phyloP scores from a whole-genome alignment of 371 early-diverging fungal species.

The Saksenaea vasiformis region DNA sequence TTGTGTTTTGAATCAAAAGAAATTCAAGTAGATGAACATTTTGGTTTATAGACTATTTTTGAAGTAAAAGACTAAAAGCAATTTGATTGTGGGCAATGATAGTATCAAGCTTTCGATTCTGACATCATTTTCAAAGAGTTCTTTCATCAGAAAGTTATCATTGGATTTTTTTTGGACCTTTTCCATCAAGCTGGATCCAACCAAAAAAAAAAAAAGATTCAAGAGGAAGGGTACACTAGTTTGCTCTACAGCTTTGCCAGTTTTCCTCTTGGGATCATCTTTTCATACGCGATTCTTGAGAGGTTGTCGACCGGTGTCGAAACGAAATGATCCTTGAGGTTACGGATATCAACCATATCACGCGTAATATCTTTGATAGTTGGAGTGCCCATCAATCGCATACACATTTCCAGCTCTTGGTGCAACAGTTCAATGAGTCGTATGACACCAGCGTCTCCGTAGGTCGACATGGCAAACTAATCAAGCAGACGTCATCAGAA shows the following conservation, averaged over 20 bases:
- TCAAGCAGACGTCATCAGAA: constrained; percentile 17
- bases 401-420: constrained; percentile 73
- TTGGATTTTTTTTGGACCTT: too few relatives aligned
- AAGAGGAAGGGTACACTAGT: background rate
- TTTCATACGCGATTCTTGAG: constrained; percentile 40
- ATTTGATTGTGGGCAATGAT: too few relatives aligned
- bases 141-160: too few relatives aligned
- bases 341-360: constrained; percentile 58
- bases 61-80: too few relatives aligned
- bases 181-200: too few relatives aligned
- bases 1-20: too few relatives aligned
- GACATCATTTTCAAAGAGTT: too few relatives aligned
- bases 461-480: constrained; percentile 68
- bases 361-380: constrained; percentile 60
- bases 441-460: constrained; percentile 82
- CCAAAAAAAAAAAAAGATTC: background rate
- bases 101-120: too few relatives aligned
- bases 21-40: too few relatives aligned
- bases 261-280: constrained; percentile 38
- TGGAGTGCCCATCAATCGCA: constrained; percentile 76
- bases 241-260: background rate
- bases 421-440: constrained; percentile 67
- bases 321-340: constrained; percentile 51
- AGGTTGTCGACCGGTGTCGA: constrained; percentile 46
- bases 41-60: too few relatives aligned